phyloP scores from a whole-genome alignment of 2,329 filamentous ascomycete species.

The Hypoxylon sp. region DNA sequence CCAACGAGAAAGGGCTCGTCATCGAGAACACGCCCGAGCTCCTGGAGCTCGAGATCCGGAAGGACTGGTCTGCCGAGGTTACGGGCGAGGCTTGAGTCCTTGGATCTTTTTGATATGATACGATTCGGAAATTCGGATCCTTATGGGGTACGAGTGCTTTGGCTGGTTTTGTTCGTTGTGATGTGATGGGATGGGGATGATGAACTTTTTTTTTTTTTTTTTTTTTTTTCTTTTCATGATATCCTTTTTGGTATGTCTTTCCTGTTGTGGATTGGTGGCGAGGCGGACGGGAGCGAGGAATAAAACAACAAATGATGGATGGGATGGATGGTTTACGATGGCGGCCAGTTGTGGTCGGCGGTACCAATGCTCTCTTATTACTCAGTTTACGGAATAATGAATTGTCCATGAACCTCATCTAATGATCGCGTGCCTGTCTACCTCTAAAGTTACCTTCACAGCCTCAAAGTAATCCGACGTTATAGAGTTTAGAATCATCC shows the following conservation, averaged over 20 bases:
- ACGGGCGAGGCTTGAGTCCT: constrained; percentile 51
- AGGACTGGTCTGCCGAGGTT: constrained; percentile 71
- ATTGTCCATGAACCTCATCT: constrained; percentile 5
- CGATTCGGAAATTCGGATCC: too few species aligned
- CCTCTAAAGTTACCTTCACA: too few species aligned
- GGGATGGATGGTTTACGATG: constrained; percentile 22
- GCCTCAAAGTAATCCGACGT: too few species aligned
- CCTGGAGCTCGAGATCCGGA: constrained; percentile 70
- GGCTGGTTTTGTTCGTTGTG: too few species aligned
- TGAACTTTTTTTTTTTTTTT: background rate
- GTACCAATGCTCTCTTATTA: constrained; percentile 20
- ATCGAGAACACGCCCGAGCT: constrained; percentile 74
- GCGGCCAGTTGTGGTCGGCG: constrained; percentile 31
- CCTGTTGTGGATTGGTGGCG: background rate
- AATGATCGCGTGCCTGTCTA: background rate
- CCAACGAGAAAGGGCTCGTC: constrained; percentile 90
- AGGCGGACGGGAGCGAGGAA: background rate
- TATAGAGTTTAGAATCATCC: too few species aligned
- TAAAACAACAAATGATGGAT: constrained; percentile 15
- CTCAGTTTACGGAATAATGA: constrained; percentile 16
- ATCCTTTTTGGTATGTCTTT: background rate
- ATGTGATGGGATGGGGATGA: too few species aligned
- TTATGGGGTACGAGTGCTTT: too few species aligned
- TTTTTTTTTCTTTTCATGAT: background rate
- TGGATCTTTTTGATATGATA: background rate